A percentile compares a stretch with the other conserved stretches of the same genome.
phyloP scores from a whole-genome alignment of 352 stramenopile genomes.

The Phytophthora pisi region DNA sequence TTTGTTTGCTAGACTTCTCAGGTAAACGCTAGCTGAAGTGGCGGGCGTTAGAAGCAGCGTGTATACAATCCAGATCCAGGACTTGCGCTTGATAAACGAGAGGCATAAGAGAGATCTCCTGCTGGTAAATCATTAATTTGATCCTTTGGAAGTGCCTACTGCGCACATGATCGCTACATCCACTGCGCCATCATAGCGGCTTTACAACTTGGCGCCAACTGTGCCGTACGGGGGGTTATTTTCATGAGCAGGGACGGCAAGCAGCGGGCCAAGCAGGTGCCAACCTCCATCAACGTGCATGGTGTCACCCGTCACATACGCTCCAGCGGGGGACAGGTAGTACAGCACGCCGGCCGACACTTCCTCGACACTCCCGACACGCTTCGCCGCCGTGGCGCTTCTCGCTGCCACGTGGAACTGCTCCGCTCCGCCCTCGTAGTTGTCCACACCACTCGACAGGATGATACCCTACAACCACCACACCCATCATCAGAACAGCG shows the following conservation, averaged over 20 bases:
- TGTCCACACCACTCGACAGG: conserved; percentile 78
- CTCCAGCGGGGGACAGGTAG: conserved; percentile 88
- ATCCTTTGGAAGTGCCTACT: not conserved
- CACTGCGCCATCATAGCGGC: not conserved
- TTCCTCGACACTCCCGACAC: conserved; percentile 93
- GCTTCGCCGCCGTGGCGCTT: conserved; percentile 81
- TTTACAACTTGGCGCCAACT: conserved; percentile 52
- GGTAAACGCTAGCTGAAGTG: too few species aligned
- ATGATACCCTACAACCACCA: conserved; percentile 67
- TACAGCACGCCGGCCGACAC: conserved; percentile 88
- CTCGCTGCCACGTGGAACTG: conserved; percentile 85
- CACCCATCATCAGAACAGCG: conserved; percentile 29
- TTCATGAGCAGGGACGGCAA: conserved; percentile 80
- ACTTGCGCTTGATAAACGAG: too few species aligned
- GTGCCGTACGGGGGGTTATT: conserved; percentile 87
- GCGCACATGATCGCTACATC: not conserved
- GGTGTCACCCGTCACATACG: conserved; percentile 91
- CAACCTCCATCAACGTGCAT: conserved; percentile 91
- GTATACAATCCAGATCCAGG: too few species aligned
- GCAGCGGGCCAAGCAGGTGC: conserved; percentile 59
- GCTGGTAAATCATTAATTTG: not conserved
- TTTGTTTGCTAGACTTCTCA: too few species aligned
- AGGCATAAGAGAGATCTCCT: too few species aligned
- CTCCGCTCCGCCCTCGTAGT: conserved; percentile 91
- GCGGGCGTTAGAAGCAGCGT: too few species aligned